Conservation (phyloP, 495 filamentous ascomycete species). For the Talaromyces stipitatus region DNA sequence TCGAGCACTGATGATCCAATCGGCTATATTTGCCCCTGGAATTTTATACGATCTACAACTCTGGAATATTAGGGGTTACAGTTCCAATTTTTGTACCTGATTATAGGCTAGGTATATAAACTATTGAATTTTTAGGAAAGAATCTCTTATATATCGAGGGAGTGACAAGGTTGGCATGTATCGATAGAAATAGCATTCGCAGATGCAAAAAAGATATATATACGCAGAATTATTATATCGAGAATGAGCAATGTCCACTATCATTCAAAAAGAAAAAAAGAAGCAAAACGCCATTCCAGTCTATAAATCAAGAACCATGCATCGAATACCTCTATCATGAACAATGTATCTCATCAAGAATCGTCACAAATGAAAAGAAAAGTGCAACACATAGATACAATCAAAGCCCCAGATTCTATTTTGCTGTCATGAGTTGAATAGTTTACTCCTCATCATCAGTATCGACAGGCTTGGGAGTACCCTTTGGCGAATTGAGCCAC, state of each 20-base stretch:
- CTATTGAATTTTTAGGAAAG: too few species aligned
- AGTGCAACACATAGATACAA: neutral
- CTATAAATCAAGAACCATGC: neutral
- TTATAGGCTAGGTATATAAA: too few species aligned
- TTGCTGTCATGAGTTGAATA: neutral
- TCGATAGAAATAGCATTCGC: neutral
- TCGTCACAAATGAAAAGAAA: neutral
- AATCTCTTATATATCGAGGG: too few species aligned
- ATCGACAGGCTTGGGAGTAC: slow-evolving; percentile 69
- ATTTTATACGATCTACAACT: neutral
- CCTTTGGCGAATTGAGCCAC: slow-evolving; percentile 65
- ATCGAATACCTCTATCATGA: neutral
- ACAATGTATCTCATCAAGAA: slow-evolving; percentile 1
- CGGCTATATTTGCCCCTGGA: neutral
- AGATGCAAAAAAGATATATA: neutral
- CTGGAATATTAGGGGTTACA: too few species aligned
- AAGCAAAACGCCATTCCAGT: neutral
- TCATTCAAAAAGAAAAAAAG: neutral
- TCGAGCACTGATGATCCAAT: neutral
- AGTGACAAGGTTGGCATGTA: neutral
- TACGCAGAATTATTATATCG: neutral
- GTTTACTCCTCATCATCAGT: slow-evolving; percentile 67
- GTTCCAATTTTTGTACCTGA: too few species aligned
- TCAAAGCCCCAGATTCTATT: neutral
- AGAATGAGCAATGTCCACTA: neutral